Evolutionary conservation across 106 monocot species (phyloP), one percentile per base, ranked within the genome.

Genomic region (Acorus gramineus): DNA sequence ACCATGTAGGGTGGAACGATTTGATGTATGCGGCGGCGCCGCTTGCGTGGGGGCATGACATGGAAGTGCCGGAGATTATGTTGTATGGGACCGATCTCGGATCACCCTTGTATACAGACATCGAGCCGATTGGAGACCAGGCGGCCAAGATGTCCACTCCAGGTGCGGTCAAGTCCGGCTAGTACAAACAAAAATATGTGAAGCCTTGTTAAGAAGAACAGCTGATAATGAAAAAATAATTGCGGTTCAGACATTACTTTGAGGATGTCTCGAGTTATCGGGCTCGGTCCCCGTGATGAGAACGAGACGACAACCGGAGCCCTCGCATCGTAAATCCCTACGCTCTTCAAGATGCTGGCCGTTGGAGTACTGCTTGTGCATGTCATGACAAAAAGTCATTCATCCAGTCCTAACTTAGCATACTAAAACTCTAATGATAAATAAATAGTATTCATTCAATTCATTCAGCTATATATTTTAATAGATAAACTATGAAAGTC

Each of bases 241-340:
- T 11, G 50, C 11, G 44, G 28, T 4, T 10, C 0, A 43, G 0
- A 52, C 42, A 3, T 10, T 66, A 77, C 77, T 49, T 77, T 77
- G 44, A 77, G 71, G 61, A 77, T 53, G 45, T 77, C 57, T 4
- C 3, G 3, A 2, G 71, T 77, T n/a, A 67, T 46, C 3, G 66
- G 77, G 49, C 72, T 71, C 51, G 77, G 77, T 28, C 77, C 77
- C 55, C 77, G 66, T 2, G 77, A 77, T 2, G 77, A 78, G 63
- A 72, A 78, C 1, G 62, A 68, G 14, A 51, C 66, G 11, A 62
- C 66, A 3, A 49, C 66, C 2, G 71, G 71, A 14, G 77, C 77
- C 8, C 46, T 42, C 2, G 51, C 52, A 55, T 78, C 78, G 44
- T 47, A 45, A 46, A 68, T 28, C 7, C 4, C 48, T n/a, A 67